Evolutionary conservation across 2,329 filamentous ascomycete genomes (phyloP), one percentile per base, ranked within the genome.

Genomic region (Ophiosphaerella herpotricha): DNA sequence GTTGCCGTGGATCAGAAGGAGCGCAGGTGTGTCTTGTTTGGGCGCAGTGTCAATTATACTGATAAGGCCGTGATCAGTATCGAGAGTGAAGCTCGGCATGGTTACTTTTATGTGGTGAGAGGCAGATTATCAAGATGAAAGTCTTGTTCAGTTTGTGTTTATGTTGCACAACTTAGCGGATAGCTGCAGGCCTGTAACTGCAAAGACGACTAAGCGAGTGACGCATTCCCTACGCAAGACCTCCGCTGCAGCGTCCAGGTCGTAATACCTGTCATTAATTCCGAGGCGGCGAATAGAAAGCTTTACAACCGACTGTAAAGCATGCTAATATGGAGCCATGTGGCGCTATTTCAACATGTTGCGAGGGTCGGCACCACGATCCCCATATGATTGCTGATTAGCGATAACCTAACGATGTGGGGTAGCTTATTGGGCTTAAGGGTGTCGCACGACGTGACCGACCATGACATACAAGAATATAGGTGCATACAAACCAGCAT

Each of bases 1-100:
- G 55, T 70, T 72, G 42, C 64, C 66, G 48, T 72, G 68, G 31
- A 72, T 53, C 37, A 69, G 62, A 29, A 71, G 62, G 16, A 72
- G 54, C 5, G 61, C 45, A 16, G 64, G 62, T 7, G 41, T n/a
- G 33, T 35, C 12, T 34, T 54, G 59, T 18, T 55, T 60, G 36
- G 61, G 54, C 23, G 38, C 50, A 1, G 60, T 62, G 50, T 64
- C 59, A 6, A 46, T 61, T 16, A 68, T 46, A 46, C 52, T 48
- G 39, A 66, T 63, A 11, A 58, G 47, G 37, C 64, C 67, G 39
- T 68, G 61, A 2, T 43, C 21, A 2, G 61, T 63, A 14, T 59
- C 34, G 36, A 67, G 44, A 6, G 52, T 54, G 46, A 64, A 64
- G 32, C 46, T 49, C 9, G 58, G 38, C 60, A 48, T 62, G 33